Evolutionary conservation across 495 filamentous ascomycete species (phyloP), one percentile per base, ranked within the genome.

Genomic region (Friedmanniomyces endolithicus): DNA sequence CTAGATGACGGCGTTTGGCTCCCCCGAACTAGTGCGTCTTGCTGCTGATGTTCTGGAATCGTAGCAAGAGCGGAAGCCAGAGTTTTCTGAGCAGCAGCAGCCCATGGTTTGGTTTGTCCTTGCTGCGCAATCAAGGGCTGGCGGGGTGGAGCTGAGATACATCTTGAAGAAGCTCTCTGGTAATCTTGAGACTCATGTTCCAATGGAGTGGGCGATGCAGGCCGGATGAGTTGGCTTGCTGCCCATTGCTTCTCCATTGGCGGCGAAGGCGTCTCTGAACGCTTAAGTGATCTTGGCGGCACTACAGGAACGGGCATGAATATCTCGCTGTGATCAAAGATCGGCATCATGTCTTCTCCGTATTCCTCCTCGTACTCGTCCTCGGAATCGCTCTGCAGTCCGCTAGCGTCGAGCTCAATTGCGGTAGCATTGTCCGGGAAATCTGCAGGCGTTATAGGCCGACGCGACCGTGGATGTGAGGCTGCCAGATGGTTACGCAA

Each of bases 251-350:
- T 34, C 25, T 50, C 47, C 23, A 34, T n/a, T 14, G 47, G 24
- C 3, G 24, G 47, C 47, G 54, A 50, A 16, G 54, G 54, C 16
- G 54, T 50, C 31, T 40, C 17, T 1, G 54, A 24, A 1, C 45
- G 54, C 46, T 17, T 50, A 2, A 46, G 8, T 22, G 54, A 56
- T 12, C 34, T 2, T 16, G 29, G 19, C 1, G 45, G 45, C 1
- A 45, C 41, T 11, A 6, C n/a, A 7, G 48, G 50, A 20, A 31
- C 7, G 8, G 59, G 59, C 45, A 57, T 25, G 41, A 62, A 62
- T 22, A 58, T 41, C 7, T 62, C 59, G 47, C 59, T 62, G n/a
- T 57, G 50, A 23, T 62, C 59, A 24, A 62, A 49, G 22, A 62
- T 25, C 4, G 59, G 59, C 11, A 48, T 14, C 33, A 33, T 27